Evolutionary conservation across 371 early-diverging fungal species (phyloP), one percentile per base, ranked within the genome.

Genomic region (Mucor irregularis): DNA sequence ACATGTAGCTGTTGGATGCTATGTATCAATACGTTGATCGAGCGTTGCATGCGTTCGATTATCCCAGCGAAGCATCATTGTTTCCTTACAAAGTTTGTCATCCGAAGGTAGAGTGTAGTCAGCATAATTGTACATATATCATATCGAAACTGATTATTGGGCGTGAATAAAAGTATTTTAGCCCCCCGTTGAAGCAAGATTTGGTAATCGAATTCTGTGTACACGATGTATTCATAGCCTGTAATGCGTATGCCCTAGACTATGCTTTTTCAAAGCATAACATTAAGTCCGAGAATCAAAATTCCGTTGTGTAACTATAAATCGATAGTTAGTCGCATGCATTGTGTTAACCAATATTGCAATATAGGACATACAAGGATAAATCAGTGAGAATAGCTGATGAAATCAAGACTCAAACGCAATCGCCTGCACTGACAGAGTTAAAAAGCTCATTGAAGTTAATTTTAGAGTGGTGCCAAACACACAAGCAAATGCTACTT

Each of bases 1-100:
- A 31, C 11, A 13, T 16, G 11, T 61, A 77, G 78, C 43, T 74
- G 24, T 42, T 77, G 17, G 78, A 69, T 31, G 62, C 60, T 45
- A 34, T 77, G 42, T 65, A 68, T 49, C 63, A 61, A 26, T 65
- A 62, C 45, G 56, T 72, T 11, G 64, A 72, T 45, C 63, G 67
- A 47, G 72, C 74, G 22, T 58, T 60, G 30, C 63, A 63, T 56
- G 72, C 78, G 4, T 77, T 77, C 44, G 70, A 68, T 49, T 69
- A 71, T 51, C 77, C 74, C 1, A 68, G 53, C 21, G 72, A 69
- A 49, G 62, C 78, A 1, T 51, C 66, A 16, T 56, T 71, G 13
- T 77, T 77, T 39, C 78, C 78, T 3, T 73, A 72, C 40, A 74
- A 74, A 61, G 74, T 77, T n/a, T 77, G 78, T 30, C 78, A 77